Evolutionary conservation across 2,329 filamentous ascomycete genomes (phyloP).

Genomic region (Trichophyton equinum): DNA sequence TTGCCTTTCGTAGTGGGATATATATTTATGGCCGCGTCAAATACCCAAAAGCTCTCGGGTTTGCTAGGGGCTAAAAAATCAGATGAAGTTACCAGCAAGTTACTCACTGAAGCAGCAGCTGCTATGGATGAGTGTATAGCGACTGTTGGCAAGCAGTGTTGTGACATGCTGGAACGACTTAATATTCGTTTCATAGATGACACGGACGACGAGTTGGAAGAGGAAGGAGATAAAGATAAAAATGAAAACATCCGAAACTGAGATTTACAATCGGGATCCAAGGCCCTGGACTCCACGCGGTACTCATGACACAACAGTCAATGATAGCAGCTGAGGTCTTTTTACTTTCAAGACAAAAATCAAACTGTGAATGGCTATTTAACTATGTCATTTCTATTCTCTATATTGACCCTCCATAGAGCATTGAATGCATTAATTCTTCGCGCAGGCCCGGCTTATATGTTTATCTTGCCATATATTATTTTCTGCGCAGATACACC

Average conservation of each 20-base stretch:
- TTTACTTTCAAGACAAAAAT: no score
- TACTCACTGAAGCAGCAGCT: not conserved
- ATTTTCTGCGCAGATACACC: no score
- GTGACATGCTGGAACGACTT: not conserved
- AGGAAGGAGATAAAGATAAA: not conserved
- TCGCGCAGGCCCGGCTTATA: no score
- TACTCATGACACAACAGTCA: no score
- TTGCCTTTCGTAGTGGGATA: conserved; percentile 33
- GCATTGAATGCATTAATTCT: no score
- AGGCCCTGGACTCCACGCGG: not conserved
- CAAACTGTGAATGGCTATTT: no score
- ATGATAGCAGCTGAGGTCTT: no score
- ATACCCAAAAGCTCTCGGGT: not conserved
- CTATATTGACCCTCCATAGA: no score
- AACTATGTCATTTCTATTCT: no score
- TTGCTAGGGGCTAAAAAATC: not conserved
- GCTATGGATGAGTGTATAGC: not conserved
- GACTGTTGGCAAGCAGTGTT: not conserved
- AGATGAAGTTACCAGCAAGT: not conserved
- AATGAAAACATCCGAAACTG: not conserved
- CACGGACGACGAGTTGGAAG: not conserved
- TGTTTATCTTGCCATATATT: no score
- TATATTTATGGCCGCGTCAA: conserved; percentile 25
- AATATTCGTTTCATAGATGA: not conserved
- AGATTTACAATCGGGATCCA: not conserved